A percentile compares a stretch with the other conserved stretches of the same genome.
phyloP scores from a whole-genome alignment of 164 flowering plant species.

The Stephania japonica region DNA sequence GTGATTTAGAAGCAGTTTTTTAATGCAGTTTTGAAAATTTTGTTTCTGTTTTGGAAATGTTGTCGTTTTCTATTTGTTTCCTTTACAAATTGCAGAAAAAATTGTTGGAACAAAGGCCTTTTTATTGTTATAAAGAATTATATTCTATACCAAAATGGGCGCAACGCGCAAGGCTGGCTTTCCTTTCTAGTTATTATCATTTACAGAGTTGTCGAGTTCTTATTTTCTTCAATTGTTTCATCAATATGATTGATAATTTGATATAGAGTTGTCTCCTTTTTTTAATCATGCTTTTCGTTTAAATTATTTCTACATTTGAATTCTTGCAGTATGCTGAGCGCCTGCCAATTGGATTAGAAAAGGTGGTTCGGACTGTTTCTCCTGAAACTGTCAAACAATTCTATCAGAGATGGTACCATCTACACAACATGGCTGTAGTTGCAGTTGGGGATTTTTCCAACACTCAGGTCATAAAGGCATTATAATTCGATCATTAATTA shows the following conservation, averaged over 20 bases:
- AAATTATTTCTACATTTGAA: conserved; percentile 3
- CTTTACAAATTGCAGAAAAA: too few relatives aligned
- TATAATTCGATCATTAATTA: not conserved
- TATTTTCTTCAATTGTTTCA: not conserved
- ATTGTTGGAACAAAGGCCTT: too few relatives aligned
- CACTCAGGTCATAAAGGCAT: conserved; percentile 53
- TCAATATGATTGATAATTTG: not conserved
- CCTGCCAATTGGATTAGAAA: conserved; percentile 86
- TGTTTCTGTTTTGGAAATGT: too few relatives aligned
- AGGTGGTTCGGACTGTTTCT: conserved; percentile 74
- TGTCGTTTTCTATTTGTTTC: too few relatives aligned
- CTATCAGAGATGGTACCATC: conserved; percentile 81
- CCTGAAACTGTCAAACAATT: conserved; percentile 68
- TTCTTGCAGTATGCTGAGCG: conserved; percentile 90
- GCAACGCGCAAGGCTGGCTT: not conserved
- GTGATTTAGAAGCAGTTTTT: not conserved
- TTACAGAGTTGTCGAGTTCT: not conserved
- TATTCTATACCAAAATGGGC: too few relatives aligned
- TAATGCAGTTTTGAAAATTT: too few relatives aligned
- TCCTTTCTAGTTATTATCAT: not conserved
- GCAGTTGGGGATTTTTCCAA: conserved; percentile 96
- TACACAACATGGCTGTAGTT: conserved; percentile 84
- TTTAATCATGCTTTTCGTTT: not conserved
- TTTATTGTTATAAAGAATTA: too few relatives aligned
- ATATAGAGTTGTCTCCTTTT: not conserved